Evolutionary conservation across 768 basidiomycete species (phyloP), one percentile per base, ranked within the genome.

Genomic region (Boletus rufocinnamomeus): DNA sequence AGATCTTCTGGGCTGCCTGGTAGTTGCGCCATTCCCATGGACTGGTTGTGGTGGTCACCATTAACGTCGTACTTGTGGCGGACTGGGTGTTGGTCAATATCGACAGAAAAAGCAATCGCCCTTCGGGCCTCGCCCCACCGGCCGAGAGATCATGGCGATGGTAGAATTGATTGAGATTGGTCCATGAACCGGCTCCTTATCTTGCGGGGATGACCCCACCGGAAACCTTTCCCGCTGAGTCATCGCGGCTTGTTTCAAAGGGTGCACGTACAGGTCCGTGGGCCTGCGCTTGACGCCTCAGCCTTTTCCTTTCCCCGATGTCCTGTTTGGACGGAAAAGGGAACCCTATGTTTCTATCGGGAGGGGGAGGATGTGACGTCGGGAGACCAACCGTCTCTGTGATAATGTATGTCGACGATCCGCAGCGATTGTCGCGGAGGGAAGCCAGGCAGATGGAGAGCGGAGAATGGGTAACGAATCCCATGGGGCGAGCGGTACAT

Each of bases 1-100:
- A 72, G 60, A 35, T 74, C 74, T 45, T 73, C 72, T 46, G 74
- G 74, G 43, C 74, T 74, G 41, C 70, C 73, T 35, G 62, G 54
- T 46, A 58, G 51, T 62, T 73, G 72, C 14, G 72, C 66, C 72
- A 73, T 73, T 37, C 21, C 55, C 49, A 45, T 37, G 27, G 53
- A 54, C 58, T 50, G 16, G 54, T 52, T 16, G 52, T 55, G 19
- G 58, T 65, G 32, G 38, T 53, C 46, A 34, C 40, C 28, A 43
- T 30, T 25, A 50, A 16, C 32, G 51, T 57, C 35, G 52, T 44
- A 34, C 23, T 19, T 19, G 38, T 38, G 17, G 13, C 4, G 32
- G 8, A n/a, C n/a, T n/a, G n/a, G 10, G 14, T 5, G 9, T 43
- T 28, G 25, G 8, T 9, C 16, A 10, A 27, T 35, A 16, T 19